A percentile compares a stretch with the other conserved stretches of the same genome.
These are phyloP conservation scores for Paspalum vaginatum DNA, from an alignment of 176 grass and related monocot species.

Conservation along the genomic window DNA sequence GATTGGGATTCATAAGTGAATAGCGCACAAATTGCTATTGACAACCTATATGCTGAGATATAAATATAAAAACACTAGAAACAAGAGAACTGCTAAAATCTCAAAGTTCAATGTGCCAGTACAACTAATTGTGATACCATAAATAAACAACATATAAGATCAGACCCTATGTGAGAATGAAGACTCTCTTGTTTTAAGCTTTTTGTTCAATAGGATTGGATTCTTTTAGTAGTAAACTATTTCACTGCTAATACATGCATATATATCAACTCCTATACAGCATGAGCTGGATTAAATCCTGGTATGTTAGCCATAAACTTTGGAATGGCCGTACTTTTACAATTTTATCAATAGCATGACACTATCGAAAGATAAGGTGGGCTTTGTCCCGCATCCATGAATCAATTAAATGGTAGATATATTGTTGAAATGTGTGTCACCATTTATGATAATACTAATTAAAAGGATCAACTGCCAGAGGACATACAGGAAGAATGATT, in stretches of 20 bases:
- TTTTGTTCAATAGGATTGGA: neutral
- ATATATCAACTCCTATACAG: conserved; percentile 7
- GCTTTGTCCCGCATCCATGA: neutral
- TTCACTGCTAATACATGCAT: neutral
- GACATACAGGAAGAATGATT: conserved; percentile 87
- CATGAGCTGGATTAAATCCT: neutral
- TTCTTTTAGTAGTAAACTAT: conserved; percentile 24
- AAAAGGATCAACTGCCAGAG: conserved; percentile 35
- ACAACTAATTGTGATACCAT: neutral
- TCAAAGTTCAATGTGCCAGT: neutral
- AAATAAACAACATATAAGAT: neutral
- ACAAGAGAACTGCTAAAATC: neutral
- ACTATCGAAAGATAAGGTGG: neutral
- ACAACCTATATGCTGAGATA: conserved; percentile 2
- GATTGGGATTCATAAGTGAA: conserved; percentile 29
- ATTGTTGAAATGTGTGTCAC: conserved; percentile 13
- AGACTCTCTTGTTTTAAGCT: conserved; percentile 29
- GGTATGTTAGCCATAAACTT: conserved; percentile 27
- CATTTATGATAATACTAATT: conserved; percentile 28
- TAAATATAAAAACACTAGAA: conserved; percentile 7
- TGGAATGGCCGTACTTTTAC: neutral
- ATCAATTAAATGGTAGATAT: conserved; percentile 29
- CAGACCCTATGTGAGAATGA: neutral
- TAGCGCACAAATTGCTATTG: neutral
- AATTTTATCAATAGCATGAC: conserved; percentile 2